These are phyloP conservation scores for Pisolithus orientalis DNA, from an alignment of 768 basidiomycete genomes.

Conservation along the genomic window DNA sequence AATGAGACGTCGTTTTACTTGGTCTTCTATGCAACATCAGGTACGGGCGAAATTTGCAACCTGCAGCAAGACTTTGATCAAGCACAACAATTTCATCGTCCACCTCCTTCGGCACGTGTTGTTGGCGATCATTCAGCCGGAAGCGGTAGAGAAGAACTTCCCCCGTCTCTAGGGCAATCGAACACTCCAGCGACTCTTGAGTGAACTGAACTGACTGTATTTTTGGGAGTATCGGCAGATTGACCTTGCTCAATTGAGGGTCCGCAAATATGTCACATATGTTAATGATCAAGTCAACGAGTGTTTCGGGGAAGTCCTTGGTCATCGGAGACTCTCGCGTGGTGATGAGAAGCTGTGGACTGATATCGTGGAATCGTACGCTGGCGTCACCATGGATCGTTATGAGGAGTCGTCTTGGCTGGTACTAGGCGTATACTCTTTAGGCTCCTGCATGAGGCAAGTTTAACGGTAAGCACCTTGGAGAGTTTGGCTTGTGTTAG, in stretches of 20 bases:
- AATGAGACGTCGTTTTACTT: constrained; percentile 47
- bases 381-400: constrained; percentile 58
- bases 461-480: constrained; percentile 37
- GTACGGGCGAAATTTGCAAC: constrained; percentile 51
- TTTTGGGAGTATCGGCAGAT: constrained; percentile 23
- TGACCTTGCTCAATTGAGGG: constrained; percentile 26
- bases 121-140: constrained; percentile 14
- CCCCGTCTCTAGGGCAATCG: constrained; percentile 47
- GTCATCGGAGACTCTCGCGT: constrained; percentile 43
- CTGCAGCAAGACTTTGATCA: constrained; percentile 37
- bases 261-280: constrained; percentile 45
- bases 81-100: constrained; percentile 52
- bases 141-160: constrained; percentile 50
- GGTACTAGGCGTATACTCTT: constrained; percentile 34
- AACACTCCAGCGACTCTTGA: constrained; percentile 51
- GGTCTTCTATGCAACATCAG: constrained; percentile 48
- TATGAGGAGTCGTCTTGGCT: constrained; percentile 58
- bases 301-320: constrained; percentile 58
- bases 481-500: constrained; percentile 46
- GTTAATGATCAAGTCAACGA: constrained; percentile 58
- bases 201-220: constrained; percentile 47
- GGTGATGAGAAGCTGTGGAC: constrained; percentile 55
- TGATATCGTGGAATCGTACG: constrained; percentile 70
- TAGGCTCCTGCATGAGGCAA: neutral
- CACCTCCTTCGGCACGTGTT: constrained; percentile 14